Base-by-base conservation (phyloP, 2,329 filamentous ascomycete genomes). In the Diaporthe citri region DNA sequence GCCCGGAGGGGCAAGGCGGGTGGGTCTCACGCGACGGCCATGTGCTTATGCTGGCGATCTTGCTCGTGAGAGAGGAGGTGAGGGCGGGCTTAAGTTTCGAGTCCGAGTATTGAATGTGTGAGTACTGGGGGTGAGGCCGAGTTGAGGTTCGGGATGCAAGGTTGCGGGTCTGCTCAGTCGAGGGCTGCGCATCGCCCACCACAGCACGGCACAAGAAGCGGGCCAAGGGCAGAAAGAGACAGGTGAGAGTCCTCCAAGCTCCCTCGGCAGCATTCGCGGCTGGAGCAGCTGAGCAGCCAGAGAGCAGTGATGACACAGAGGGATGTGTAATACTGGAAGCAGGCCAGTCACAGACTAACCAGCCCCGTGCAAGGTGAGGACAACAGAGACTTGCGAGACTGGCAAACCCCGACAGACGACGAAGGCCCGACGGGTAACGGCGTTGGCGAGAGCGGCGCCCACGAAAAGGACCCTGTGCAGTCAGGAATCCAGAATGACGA, bases 401-500 rank as follows among this genome's bases (percentile, higher is more conserved):
- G 34, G 56, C 56, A 59, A 36, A 34, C 13, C 22, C 28, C 55
- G 56, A 59, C 43, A 67, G 31, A n/a, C 2, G 28, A 31, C 15
- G 3, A 51, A 22, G 62, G 62, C 28, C 28, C 43, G 62, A 67
- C 62, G 62, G 64, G 22, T 46, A 28, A 51, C 31, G 64, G 22
- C 46, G 46, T 15, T 51, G 8, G 31, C 46, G 31, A 31, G 56
- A 20, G 60, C 41, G 41, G 41, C 60, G 41, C 60, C 34, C 60
- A 34, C 17, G 25, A 43, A 48, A 34, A 34, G 41, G 60, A 48
- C 60, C 60, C 60, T 66, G 60, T 34, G 5, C 15, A 22, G 25
- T 28, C 34, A 69, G 46, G n/a, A 69, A 69, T 22, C 60, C 41
- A 34, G 64, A 28, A 69, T 69, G 48, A 55, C 34, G 64, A 69